A percentile compares a stretch with the other conserved stretches of the same genome.
phyloP scores from a whole-genome alignment of 2,329 filamentous ascomycete genomes.

The Exophiala sideris region DNA sequence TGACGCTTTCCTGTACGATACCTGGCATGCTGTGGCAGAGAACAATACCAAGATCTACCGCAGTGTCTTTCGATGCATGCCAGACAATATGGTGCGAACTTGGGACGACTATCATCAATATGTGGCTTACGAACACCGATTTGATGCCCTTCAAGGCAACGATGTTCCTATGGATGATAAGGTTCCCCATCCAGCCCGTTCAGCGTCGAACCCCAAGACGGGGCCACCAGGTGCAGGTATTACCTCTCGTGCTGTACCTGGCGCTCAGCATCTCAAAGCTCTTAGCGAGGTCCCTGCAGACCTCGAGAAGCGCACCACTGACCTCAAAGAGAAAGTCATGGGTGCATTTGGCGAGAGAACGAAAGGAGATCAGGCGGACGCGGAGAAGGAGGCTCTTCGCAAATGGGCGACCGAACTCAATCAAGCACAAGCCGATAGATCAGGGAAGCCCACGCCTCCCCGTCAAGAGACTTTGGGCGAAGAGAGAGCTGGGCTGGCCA shows the following conservation, averaged over 20 bases:
- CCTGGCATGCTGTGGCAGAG: slow-evolving; percentile 80
- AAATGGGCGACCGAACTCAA: slow-evolving; percentile 35
- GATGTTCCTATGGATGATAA: slow-evolving; percentile 29
- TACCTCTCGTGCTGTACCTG: slow-evolving; percentile 32
- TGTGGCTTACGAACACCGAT: slow-evolving; percentile 70
- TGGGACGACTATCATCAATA: slow-evolving; percentile 94
- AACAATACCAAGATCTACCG: slow-evolving; percentile 97
- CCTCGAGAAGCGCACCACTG: slow-evolving; percentile 32
- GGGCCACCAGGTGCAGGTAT: slow-evolving; percentile 37
- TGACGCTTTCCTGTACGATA: slow-evolving; percentile 76
- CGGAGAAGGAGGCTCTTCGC: slow-evolving; percentile 36
- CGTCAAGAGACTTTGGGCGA: slow-evolving; percentile 24
- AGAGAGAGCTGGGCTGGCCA: slow-evolving; percentile 22
- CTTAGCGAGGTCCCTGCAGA: slow-evolving; percentile 30
- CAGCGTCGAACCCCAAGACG: slow-evolving; percentile 34
- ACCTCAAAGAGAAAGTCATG: slow-evolving; percentile 34
- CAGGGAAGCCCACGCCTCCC: slow-evolving; percentile 29
- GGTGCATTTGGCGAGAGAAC: slow-evolving; percentile 17
- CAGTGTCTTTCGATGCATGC: slow-evolving; percentile 93
- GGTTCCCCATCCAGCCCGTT: slow-evolving; percentile 40
- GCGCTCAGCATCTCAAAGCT: slow-evolving; percentile 27
- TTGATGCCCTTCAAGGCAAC: slow-evolving; percentile 64
- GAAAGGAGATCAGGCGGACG: slow-evolving; percentile 21
- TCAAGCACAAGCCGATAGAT: slow-evolving; percentile 34
- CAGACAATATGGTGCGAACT: slow-evolving; percentile 86